Conservation (phyloP, 768 basidiomycete genomes). For the Terana coerulea region DNA sequence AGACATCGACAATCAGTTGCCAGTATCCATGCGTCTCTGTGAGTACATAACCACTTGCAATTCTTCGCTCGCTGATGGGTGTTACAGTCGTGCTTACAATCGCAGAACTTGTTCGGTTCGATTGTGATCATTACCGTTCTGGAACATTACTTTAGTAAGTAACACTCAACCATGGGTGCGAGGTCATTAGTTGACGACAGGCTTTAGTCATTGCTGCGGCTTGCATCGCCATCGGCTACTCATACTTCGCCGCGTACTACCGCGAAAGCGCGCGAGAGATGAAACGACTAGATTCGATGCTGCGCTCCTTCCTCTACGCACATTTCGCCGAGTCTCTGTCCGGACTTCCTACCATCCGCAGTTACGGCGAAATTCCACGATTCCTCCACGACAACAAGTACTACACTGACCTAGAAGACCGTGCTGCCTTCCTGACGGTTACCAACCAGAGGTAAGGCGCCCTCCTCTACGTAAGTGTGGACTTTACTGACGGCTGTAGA, state of each 20-base stretch:
- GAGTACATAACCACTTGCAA: slow-evolving; percentile 22
- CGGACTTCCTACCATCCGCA: slow-evolving; percentile 67
- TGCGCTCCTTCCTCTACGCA: slow-evolving; percentile 71
- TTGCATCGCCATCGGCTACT: slow-evolving; percentile 56
- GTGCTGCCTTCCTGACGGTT: slow-evolving; percentile 62
- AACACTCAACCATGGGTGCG: not conserved
- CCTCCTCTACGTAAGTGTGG: not conserved
- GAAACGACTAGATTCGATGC: slow-evolving; percentile 64
- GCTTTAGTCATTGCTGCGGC: slow-evolving; percentile 48
- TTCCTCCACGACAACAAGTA: slow-evolving; percentile 64
- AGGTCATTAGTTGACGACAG: not conserved
- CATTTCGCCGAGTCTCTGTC: slow-evolving; percentile 77
- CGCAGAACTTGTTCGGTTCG: slow-evolving; percentile 46
- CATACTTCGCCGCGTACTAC: slow-evolving; percentile 66
- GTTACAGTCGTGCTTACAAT: slow-evolving; percentile 45
- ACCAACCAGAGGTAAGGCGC: slow-evolving; percentile 55
- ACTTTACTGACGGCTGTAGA: slow-evolving; percentile 24
- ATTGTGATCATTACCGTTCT: slow-evolving; percentile 54
- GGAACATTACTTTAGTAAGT: slow-evolving; percentile 59
- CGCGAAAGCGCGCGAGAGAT: slow-evolving; percentile 68
- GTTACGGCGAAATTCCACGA: slow-evolving; percentile 59
- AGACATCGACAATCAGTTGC: slow-evolving; percentile 61
- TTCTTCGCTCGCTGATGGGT: not conserved
- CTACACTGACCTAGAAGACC: slow-evolving; percentile 70
- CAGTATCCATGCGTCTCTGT: slow-evolving; percentile 61